A percentile compares a stretch with the other conserved stretches of the same genome.
Evolutionary conservation across 148 eudicot genomes (phyloP).

Genomic region (Suaeda aralocaspica): DNA sequence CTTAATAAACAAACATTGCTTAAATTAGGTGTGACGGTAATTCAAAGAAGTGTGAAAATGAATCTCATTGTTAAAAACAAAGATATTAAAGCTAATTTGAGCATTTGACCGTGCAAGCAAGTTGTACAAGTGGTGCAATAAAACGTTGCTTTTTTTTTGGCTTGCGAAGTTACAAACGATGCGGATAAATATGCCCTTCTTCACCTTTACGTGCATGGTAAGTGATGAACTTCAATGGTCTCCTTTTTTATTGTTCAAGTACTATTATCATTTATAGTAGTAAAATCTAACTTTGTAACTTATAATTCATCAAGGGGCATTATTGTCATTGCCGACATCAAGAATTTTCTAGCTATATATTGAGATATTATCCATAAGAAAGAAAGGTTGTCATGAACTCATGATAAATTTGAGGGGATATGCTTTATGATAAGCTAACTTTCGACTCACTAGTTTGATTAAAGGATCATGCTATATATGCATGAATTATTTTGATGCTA

Average conservation of each 20-base stretch:
- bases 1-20: too few relatives aligned
- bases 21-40: too few relatives aligned
- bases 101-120: slow-evolving; percentile 18
- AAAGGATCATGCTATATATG: too few relatives aligned
- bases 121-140: background rate
- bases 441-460: too few relatives aligned
- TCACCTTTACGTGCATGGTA: slow-evolving; percentile 58
- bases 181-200: slow-evolving; percentile 33
- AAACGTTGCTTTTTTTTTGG: slow-evolving; percentile 1
- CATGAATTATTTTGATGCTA: too few relatives aligned
- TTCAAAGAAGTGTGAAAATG: too few relatives aligned
- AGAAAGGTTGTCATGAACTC: too few relatives aligned
- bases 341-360: background rate
- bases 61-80: too few relatives aligned
- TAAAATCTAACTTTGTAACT: background rate
- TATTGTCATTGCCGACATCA: background rate
- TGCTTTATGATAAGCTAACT: too few relatives aligned
- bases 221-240: slow-evolving; percentile 37
- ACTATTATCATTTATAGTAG: too few relatives aligned
- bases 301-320: slow-evolving; percentile 9
- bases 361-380: background rate
- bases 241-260: slow-evolving; percentile 13
- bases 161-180: slow-evolving; percentile 29
- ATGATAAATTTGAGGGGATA: too few relatives aligned
- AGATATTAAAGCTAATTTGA: background rate